Evolutionary conservation across 169 alveolate species (phyloP).

Genomic region (Cystoisospora suis): DNA sequence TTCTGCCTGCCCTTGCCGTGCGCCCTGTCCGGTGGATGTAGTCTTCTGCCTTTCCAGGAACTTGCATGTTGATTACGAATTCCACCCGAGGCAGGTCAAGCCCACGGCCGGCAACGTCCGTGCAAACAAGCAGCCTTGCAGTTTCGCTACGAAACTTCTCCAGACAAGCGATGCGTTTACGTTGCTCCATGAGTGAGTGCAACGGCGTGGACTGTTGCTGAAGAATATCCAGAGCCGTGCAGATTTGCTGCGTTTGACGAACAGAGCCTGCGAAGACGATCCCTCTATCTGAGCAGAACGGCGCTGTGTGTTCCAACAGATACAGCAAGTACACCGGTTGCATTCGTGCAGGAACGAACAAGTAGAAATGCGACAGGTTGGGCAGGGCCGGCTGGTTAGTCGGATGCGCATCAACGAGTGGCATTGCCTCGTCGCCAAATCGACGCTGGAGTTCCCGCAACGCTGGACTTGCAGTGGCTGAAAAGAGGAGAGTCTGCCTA

Average conservation of each 20-base stretch:
- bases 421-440: constrained; percentile 84
- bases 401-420: constrained; percentile 80
- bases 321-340: constrained; percentile 87
- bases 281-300: constrained; percentile 73
- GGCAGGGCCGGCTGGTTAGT: constrained; percentile 73
- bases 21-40: constrained; percentile 98
- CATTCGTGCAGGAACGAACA: constrained; percentile 87
- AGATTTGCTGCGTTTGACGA: constrained; percentile 85
- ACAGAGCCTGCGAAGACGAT: constrained; percentile 95
- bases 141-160: constrained; percentile 93
- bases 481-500: constrained; percentile 94
- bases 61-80: constrained; percentile 93
- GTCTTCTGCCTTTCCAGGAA: constrained; percentile 90
- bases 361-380: constrained; percentile 79
- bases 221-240: constrained; percentile 88
- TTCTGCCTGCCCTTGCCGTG: constrained; percentile 97
- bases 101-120: constrained; percentile 98
- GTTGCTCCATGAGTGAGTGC: constrained; percentile 95
- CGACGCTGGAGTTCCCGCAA: constrained; percentile 85
- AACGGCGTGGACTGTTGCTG: constrained; percentile 93
- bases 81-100: constrained; percentile 95
- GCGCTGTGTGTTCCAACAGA: constrained; percentile 79
- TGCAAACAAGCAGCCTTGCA: constrained; percentile 88
- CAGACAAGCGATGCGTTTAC: constrained; percentile 92
- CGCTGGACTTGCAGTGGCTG: constrained; percentile 96